Evolutionary conservation across 192 early-diverging fungal genomes (phyloP), one percentile per base, ranked within the genome.

Genomic region (Linderina pennispora): DNA sequence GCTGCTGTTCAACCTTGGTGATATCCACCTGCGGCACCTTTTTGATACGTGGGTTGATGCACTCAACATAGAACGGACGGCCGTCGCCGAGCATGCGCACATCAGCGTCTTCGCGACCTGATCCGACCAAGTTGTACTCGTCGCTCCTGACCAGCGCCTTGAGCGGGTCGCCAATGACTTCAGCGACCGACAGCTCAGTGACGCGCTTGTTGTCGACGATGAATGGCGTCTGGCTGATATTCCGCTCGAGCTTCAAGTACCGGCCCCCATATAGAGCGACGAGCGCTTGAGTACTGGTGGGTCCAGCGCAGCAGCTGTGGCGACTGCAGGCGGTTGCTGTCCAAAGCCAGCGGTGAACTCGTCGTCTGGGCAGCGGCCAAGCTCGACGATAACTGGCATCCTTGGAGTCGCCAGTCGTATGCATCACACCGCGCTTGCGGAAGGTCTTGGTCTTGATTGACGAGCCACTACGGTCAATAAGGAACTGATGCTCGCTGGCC

Each of bases 81-180:
- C 94, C 94, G 24, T 75, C 72, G 25, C 90, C 91, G 22, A 97
- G 67, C 90, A 92, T 94, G n/a, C 89, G 79, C 17, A 97, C 94
- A 62, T 97, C 90, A 5, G 84, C 83, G 63, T 97, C 94, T 56
- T 97, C 94, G 16, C 92, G 81, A 11, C 94, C 94, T 5, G 92
- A 81, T 0, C 82, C 81, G 2, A 80, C 76, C 58, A 97, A 85
- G 44, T 88, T 92, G 61, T 82, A 87, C 25, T 58, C 79, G 53
- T 85, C 81, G 28, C 68, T 70, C 3, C 57, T 58, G 50, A 82
- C 77, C 13, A 82, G 57, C 11, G 53, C 57, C 50, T 79, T 61
- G 17, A 92, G 28, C 7, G 75, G 60, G 22, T 66, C 61, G 3
- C 78, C 83, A 28, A 91, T 80, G 28, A 84, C 65, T 49, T 92